A percentile compares a stretch with the other conserved stretches of the same genome.
phyloP scores from a whole-genome alignment of 1,139 yeast species.

The Saccharomyces hybrid region DNA sequence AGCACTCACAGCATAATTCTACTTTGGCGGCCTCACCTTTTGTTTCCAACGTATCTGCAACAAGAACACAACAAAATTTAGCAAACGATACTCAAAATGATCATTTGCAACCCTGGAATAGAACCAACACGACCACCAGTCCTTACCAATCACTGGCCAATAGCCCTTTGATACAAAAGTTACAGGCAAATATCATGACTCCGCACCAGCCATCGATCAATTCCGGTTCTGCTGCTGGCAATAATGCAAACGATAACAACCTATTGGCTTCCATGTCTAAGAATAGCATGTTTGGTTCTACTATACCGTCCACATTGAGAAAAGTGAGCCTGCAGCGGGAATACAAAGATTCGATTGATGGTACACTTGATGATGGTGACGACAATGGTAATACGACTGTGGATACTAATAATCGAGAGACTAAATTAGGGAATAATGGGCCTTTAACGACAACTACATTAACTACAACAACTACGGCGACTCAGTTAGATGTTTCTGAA shows the following conservation, averaged over 20 bases:
- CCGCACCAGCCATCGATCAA: conserved; percentile 20
- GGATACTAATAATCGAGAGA: conserved; percentile 3
- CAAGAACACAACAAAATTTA: conserved; percentile 2
- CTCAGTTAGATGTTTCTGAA: conserved; percentile 34
- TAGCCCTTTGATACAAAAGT: conserved; percentile 29
- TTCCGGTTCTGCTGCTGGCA: conserved; percentile 7
- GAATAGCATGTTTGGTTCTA: conserved; percentile 24
- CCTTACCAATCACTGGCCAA: conserved; percentile 22
- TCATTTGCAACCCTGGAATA: conserved; percentile 25
- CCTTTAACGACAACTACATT: conserved; percentile 13
- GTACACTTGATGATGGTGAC: conserved; percentile 18
- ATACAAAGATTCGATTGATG: conserved; percentile 11
- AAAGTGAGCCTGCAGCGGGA: conserved; percentile 25
- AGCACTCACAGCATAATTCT: conserved; percentile 48
- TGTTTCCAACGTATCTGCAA: conserved; percentile 36
- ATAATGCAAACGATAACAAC: conserved; percentile 12
- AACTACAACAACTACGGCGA: conserved; percentile 13
- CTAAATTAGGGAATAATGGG: conserved; percentile 5
- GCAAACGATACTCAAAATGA: conserved; percentile 3
- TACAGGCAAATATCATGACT: conserved; percentile 17
- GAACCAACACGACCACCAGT: conserved; percentile 4
- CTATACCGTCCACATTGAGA: conserved; percentile 28
- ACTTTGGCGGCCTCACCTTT: conserved; percentile 57
- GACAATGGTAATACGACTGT: conserved; percentile 36
- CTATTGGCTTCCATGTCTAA: conserved; percentile 24